Percentiles rank a stretch among this genome's conserved stretches.
phyloP scores from a whole-genome alignment of 192 early-diverging fungal genomes.

The Backusella liffmaniae region DNA sequence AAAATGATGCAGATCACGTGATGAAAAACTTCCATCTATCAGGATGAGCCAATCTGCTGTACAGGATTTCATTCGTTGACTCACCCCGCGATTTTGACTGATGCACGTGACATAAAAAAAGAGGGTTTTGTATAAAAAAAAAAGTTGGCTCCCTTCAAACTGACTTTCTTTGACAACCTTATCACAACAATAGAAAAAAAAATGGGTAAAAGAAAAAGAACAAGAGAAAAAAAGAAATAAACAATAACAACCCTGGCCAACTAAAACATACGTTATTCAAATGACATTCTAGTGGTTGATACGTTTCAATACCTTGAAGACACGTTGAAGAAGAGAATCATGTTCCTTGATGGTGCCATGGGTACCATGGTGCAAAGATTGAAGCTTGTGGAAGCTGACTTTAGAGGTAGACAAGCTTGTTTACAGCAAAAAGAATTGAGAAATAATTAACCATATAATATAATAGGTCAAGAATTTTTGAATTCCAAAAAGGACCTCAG shows the following conservation, averaged over 20 bases:
- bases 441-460: background rate
- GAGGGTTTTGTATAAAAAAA: background rate
- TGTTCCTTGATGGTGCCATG: constrained; percentile 98
- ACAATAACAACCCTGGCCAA: too few species aligned
- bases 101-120: background rate
- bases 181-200: background rate
- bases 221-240: background rate
- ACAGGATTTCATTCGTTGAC: background rate
- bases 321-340: constrained; percentile 81
- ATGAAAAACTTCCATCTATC: background rate
- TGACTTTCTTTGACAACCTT: background rate
- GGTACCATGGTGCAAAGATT: constrained; percentile 89
- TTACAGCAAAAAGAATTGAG: background rate
- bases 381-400: constrained; percentile 79
- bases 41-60: background rate
- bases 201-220: background rate
- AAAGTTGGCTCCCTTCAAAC: background rate
- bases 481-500: constrained; percentile 82
- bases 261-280: background rate
- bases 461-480: constrained; percentile 74
- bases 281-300: constrained; percentile 26
- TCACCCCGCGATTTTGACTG: background rate
- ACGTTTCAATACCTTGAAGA: constrained; percentile 67
- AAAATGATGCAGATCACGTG: background rate
- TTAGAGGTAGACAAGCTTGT: constrained; percentile 54